phyloP scores from a whole-genome alignment of 768 basidiomycete genomes.

The Rhizopogon sp. region DNA sequence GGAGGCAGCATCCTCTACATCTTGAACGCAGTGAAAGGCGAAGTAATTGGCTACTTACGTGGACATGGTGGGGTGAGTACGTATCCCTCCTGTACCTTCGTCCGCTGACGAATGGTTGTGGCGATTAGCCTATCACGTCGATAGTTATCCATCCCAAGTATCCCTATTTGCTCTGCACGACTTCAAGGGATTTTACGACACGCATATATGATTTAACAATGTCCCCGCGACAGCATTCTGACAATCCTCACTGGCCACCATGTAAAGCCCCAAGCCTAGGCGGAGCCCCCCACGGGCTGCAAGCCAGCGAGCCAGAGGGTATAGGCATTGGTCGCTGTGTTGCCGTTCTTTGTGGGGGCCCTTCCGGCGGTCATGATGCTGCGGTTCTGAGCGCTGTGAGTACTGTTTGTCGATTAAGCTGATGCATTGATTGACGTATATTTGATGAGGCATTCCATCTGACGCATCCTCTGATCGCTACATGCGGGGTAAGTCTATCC shows the following conservation, averaged over 20 bases:
- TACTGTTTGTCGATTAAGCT: neutral
- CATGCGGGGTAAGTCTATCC: conserved; percentile 58
- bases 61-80: conserved; percentile 69
- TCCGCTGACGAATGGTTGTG: conserved; percentile 4
- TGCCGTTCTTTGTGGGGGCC: conserved; percentile 60
- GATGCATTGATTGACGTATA: conserved; percentile 1
- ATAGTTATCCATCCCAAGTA: conserved; percentile 57
- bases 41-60: conserved; percentile 44
- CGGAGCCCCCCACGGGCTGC: conserved; percentile 67
- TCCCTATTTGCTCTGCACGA: conserved; percentile 62
- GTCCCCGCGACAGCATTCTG: conserved; percentile 26
- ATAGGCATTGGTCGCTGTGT: conserved; percentile 55
- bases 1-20: conserved; percentile 51
- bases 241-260: conserved; percentile 60
- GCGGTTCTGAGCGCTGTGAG: conserved; percentile 64
- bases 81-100: neutral
- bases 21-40: conserved; percentile 38
- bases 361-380: conserved; percentile 69
- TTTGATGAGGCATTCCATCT: conserved; percentile 61
- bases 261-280: conserved; percentile 44
- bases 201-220: conserved; percentile 62
- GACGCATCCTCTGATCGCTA: conserved; percentile 59
- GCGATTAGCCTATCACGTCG: conserved; percentile 57
- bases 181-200: conserved; percentile 66
- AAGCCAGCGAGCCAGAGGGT: conserved; percentile 56